phyloP scores from a whole-genome alignment of 2,329 filamentous ascomycete species.

The Pezicula carpinea region DNA sequence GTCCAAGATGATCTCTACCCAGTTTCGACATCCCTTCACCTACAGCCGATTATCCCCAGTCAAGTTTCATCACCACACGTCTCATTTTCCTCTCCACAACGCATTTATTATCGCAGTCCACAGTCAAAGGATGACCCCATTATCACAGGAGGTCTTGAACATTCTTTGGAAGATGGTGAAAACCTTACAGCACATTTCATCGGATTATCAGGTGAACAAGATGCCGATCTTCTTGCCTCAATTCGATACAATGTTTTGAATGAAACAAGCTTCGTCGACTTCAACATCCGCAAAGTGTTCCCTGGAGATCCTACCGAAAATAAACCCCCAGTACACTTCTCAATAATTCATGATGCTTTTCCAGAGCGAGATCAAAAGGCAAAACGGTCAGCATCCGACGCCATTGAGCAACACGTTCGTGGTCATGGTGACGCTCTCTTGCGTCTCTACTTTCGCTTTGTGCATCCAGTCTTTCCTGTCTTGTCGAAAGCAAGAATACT shows the following conservation, averaged over 20 bases:
- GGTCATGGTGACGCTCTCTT: slow-evolving; percentile 37
- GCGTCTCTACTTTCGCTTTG: slow-evolving; percentile 40
- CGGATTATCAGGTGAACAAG: slow-evolving; percentile 41
- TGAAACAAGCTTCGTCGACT: slow-evolving; percentile 37
- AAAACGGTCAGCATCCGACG: slow-evolving; percentile 34
- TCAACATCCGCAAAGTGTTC: slow-evolving; percentile 39
- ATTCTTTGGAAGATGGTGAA: slow-evolving; percentile 38
- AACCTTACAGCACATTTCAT: slow-evolving; percentile 40
- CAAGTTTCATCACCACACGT: slow-evolving; percentile 7
- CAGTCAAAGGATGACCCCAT: slow-evolving; percentile 5
- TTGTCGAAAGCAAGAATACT: slow-evolving; percentile 41
- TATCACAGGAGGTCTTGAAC: slow-evolving; percentile 10
- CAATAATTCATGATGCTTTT: slow-evolving; percentile 39
- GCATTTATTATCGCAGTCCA: slow-evolving; percentile 1
- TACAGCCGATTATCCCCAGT: slow-evolving; percentile 1
- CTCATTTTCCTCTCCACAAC: not conserved
- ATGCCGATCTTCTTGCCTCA: slow-evolving; percentile 40
- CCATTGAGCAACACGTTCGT: slow-evolving; percentile 38
- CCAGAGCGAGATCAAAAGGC: slow-evolving; percentile 37
- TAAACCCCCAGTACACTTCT: slow-evolving; percentile 40
- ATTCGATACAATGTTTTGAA: slow-evolving; percentile 43
- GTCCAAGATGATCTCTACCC: not conserved
- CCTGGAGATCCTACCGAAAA: slow-evolving; percentile 30
- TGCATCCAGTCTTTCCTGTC: slow-evolving; percentile 40
- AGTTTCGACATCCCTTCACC: not conserved